Evolutionary conservation across 2,329 filamentous ascomycete species (phyloP), one percentile per base, ranked within the genome.

Genomic region (Diaporthe capsici): DNA sequence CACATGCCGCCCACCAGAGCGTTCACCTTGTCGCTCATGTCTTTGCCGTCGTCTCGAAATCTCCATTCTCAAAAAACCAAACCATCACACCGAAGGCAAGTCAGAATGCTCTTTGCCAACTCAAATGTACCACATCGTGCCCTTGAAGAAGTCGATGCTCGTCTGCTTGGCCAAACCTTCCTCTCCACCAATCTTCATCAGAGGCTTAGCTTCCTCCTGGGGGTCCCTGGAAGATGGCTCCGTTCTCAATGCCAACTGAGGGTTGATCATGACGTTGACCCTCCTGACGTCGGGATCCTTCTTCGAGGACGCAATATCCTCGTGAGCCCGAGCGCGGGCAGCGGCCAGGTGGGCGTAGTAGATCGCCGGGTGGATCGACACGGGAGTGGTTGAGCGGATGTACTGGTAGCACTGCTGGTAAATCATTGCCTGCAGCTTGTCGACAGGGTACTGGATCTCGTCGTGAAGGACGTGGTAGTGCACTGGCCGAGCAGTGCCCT

Each of bases 331-430:
- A 28, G 94, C 95, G 68, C 97, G 94, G 75, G 92, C 91, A 12
- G 95, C 93, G 47, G 96, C 95, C 78, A 99, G 85, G 84, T 99
- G 97, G 0, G 97, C 95, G 80, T 99, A 99, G 88, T 99, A 99
- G 0, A 98, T 93, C 0, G 97, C 95, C 0, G 97, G 97, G 78
- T 92, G 94, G 0, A 97, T 85, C 0, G 96, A 98, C 0, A 99
- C 96, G 0, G 97, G 95, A 0, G 96, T 98, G 0, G 96, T 98
- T 0, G 96, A 97, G 22, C 97, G 92, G 73, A 94, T 93, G 81
- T 98, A 99, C 74, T 98, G 95, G 84, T 98, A 99, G 60, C 94
- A 98, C 78, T 98, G 95, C 79, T 98, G 94, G 80, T 98, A 98
- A 31, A 98, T 93, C 90, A 98, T 94, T 74, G 93, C 92, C 81